Base-by-base conservation (phyloP, 306 rosid genomes). In the Benincasa hispida region DNA sequence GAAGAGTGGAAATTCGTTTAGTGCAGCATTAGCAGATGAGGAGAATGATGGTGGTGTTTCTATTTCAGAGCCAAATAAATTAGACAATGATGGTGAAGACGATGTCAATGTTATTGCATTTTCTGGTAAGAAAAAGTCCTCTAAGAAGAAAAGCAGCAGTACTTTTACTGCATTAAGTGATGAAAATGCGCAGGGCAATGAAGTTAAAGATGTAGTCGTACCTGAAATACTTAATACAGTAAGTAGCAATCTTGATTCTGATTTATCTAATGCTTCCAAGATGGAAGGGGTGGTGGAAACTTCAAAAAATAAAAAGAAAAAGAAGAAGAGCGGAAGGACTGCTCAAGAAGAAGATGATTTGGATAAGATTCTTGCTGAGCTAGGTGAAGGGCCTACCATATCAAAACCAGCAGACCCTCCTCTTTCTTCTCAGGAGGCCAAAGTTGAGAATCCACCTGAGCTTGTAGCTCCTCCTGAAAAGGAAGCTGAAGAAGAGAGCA, bases 301-400 rank as follows among this genome's bases (percentile, higher is more conserved):
- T 73, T 90, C 91, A 34, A 92, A 95, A 80, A 90, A 62, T 78
- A 95, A 90, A 85, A 95, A 92, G 85, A 95, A 94, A 87, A 94
- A 94, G 85, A 94, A 95, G 82, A 95, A 90, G 88, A 83, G 89
- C 76, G 99, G 96, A 82, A 86, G 99, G 78, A 95, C 99, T 74
- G 95, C 86, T 75, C 89, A 92, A 79, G 99, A 95, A 87, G 99
- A 95, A 90, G 99, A 95, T 42, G 99, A 95, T 87, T 85, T 95
- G 81, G 99, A 92, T 62, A 88, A 79, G 82, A 81, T 95, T 85
- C 98, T 95, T 74, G 97, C 97, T 32, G 99, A 95, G 90, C 97
- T 95, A 68, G 97, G 96, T 34, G 97, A 86, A 76, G 82, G 57
- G 51, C 82, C 89, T 77, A 9, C 84, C n/a, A 18, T 41, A 45